Conservation (phyloP, 345 rosid genomes). For the Viola odorata region DNA sequence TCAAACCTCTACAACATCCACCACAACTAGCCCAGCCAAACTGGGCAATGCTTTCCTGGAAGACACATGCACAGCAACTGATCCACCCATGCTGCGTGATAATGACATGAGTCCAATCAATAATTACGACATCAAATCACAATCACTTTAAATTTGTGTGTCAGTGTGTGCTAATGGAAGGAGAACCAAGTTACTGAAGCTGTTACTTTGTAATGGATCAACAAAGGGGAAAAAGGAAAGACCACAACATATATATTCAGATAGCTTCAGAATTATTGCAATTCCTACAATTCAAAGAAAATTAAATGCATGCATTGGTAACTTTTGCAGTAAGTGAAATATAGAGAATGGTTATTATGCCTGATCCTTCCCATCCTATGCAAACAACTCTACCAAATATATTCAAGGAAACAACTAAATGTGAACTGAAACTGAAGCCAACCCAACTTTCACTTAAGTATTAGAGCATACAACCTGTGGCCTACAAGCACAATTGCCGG, state of each 20-base stretch:
- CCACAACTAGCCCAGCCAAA: constrained; percentile 84
- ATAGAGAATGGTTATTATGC: too few species aligned
- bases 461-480: constrained; percentile 57
- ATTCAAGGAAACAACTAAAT: background rate
- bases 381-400: background rate
- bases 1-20: constrained; percentile 96
- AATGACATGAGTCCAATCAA: constrained; percentile 5
- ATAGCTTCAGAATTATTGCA: too few species aligned
- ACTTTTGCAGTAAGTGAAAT: too few species aligned
- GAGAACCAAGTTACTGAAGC: too few species aligned
- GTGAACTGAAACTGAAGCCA: background rate
- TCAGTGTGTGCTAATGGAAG: too few species aligned
- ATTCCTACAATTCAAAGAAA: too few species aligned
- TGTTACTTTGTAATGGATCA: background rate
- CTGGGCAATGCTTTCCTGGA: constrained; percentile 61
- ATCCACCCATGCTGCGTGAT: constrained; percentile 86
- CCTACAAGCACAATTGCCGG: constrained; percentile 94
- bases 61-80: constrained; percentile 91
- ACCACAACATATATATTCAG: too few species aligned
- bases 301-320: too few species aligned
- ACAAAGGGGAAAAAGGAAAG: background rate
- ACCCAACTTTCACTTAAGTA: background rate
- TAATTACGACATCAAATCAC: background rate
- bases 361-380: too few species aligned
- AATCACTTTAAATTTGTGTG: too few species aligned